These are phyloP conservation scores for Hepatocystis sp. DNA, from an alignment of 169 alveolate genomes.

Conservation along the genomic window DNA sequence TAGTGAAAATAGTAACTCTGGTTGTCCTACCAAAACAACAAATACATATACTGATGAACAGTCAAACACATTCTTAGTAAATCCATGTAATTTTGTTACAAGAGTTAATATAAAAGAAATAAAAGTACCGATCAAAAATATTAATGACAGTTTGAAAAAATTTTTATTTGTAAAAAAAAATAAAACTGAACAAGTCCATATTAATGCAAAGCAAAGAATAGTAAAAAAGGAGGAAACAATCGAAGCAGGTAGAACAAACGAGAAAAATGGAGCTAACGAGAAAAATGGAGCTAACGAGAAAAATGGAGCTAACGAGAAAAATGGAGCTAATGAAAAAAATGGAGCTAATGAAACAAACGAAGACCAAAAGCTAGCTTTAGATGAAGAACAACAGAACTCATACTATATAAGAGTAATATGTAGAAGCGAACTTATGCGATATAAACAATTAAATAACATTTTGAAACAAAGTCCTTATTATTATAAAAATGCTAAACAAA, in stretches of 20 bases:
- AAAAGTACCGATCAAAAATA: conserved; percentile 17
- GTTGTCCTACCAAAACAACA: neutral
- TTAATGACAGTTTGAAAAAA: conserved; percentile 4
- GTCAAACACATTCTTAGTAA: conserved; percentile 13
- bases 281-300: neutral
- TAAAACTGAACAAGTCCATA: neutral
- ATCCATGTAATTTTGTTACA: conserved; percentile 72
- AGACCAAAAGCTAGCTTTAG: neutral
- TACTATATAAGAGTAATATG: conserved; percentile 36
- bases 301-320: neutral
- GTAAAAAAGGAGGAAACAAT: neutral
- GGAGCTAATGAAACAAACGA: neutral
- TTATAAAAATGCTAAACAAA: conserved; percentile 49
- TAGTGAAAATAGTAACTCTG: neutral
- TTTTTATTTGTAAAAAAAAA: conserved; percentile 11
- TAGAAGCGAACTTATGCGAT: conserved; percentile 68
- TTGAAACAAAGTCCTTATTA: conserved; percentile 51
- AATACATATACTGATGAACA: neutral
- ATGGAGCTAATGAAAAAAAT: neutral
- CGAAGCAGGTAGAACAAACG: neutral
- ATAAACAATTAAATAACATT: conserved; percentile 56
- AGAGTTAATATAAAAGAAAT: conserved; percentile 60
- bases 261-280: neutral
- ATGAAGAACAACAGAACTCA: neutral
- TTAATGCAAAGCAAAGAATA: no score